Evolutionary conservation across 1,284 basidiomycete genomes (phyloP).

Genomic region (Cryptococcus maquisensis): DNA sequence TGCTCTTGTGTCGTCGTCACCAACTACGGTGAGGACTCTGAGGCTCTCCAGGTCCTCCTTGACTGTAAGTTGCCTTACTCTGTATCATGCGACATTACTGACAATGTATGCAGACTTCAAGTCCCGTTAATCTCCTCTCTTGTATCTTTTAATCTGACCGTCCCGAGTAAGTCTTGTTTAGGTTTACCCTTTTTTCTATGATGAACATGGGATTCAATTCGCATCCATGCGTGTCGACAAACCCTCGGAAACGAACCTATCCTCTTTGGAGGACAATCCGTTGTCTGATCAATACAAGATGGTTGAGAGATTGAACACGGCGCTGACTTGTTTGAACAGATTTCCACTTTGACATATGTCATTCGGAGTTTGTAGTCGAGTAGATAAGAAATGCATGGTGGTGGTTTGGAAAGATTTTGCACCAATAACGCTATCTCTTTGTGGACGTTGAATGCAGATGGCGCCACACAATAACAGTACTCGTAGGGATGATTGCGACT

Average conservation of each 20-base stretch:
- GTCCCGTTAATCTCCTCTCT: slow-evolving; percentile 42
- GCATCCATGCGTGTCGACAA: slow-evolving; percentile 47
- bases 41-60: slow-evolving; percentile 93
- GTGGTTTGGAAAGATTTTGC: slow-evolving; percentile 9
- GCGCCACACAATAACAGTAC: too few relatives aligned
- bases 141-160: background rate
- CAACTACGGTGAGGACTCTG: slow-evolving; percentile 93
- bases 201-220: slow-evolving; percentile 52
- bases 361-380: background rate
- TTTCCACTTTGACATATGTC: background rate
- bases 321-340: background rate
- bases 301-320: background rate
- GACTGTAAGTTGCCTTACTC: slow-evolving; percentile 52
- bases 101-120: slow-evolving; percentile 42
- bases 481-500: too few relatives aligned
- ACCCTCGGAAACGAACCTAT: slow-evolving; percentile 52
- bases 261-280: slow-evolving; percentile 45
- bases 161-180: background rate
- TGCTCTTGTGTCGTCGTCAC: slow-evolving; percentile 98
- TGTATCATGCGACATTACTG: background rate
- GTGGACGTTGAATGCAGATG: too few relatives aligned
- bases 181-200: slow-evolving; percentile 15
- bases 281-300: slow-evolving; percentile 36
- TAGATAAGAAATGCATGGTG: background rate
- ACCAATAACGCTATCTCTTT: too few relatives aligned